These are phyloP conservation scores for Gastrodia elata DNA, from an alignment of 106 monocot genomes.

Conservation along the genomic window DNA sequence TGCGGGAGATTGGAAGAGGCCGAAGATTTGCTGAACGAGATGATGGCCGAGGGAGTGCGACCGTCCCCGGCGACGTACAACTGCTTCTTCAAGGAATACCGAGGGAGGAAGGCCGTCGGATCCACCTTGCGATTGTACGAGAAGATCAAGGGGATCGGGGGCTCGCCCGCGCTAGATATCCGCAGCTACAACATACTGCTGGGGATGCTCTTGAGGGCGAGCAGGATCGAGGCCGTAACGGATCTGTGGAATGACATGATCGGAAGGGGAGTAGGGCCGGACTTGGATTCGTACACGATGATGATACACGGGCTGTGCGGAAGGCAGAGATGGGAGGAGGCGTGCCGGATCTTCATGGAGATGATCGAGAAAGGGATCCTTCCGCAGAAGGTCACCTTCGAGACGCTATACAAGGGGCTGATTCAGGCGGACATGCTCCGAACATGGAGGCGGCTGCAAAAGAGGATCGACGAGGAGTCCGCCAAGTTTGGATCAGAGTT, in stretches of 20 bases:
- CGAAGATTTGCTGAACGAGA: conserved; percentile 64
- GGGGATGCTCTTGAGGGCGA: conserved; percentile 52
- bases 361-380: conserved; percentile 97
- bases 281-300: conserved; percentile 79
- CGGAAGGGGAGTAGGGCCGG: conserved; percentile 54
- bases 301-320: conserved; percentile 76
- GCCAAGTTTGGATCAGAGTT: conserved; percentile 72
- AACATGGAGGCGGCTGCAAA: conserved; percentile 92
- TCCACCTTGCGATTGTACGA: conserved; percentile 55
- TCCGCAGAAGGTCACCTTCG: conserved; percentile 91
- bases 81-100: conserved; percentile 95
- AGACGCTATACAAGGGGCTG: conserved; percentile 78
- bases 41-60: conserved; percentile 41
- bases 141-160: conserved; percentile 55
- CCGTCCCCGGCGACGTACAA: conserved; percentile 79
- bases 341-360: conserved; percentile 86
- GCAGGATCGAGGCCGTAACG: conserved; percentile 25
- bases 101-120: conserved; percentile 64
- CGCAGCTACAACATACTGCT: conserved; percentile 77
- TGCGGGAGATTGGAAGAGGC: conserved; percentile 88
- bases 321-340: conserved; percentile 71
- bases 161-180: conserved; percentile 38
- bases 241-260: conserved; percentile 85
- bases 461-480: conserved; percentile 74
- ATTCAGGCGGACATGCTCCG: conserved; percentile 89